phyloP scores from a whole-genome alignment of 176 grass and related monocot genomes.

The Poa pratensis region DNA sequence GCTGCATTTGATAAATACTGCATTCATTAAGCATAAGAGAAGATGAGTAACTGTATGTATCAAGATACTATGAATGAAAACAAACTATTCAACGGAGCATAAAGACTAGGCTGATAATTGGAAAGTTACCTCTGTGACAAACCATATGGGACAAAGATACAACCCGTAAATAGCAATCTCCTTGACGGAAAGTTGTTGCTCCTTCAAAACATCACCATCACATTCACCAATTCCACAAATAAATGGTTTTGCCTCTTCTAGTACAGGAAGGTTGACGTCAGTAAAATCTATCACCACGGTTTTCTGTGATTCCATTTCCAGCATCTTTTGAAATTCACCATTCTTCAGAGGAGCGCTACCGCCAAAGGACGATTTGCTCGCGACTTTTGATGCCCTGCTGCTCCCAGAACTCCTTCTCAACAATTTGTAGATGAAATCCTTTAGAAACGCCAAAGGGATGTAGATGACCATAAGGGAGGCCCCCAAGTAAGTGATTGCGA shows the following conservation, averaged over 20 bases:
- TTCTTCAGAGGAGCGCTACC: slow-evolving; percentile 58
- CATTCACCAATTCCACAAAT: slow-evolving; percentile 56
- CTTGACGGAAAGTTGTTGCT: slow-evolving; percentile 63
- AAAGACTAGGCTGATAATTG: slow-evolving; percentile 31
- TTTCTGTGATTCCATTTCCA: slow-evolving; percentile 84
- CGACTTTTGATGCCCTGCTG: slow-evolving; percentile 51
- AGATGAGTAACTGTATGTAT: slow-evolving; percentile 30
- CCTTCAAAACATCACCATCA: slow-evolving; percentile 47
- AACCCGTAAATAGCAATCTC: slow-evolving; percentile 75
- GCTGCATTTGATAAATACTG: slow-evolving; percentile 99
- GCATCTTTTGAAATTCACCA: slow-evolving; percentile 63
- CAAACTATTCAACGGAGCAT: background rate
- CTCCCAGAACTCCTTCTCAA: slow-evolving; percentile 57
- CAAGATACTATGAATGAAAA: background rate
- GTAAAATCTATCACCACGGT: slow-evolving; percentile 62
- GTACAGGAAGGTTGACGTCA: slow-evolving; percentile 58
- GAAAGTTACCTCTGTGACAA: slow-evolving; percentile 89
- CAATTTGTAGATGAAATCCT: slow-evolving; percentile 70
- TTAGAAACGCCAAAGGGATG: slow-evolving; percentile 80
- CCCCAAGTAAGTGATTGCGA: slow-evolving; percentile 91
- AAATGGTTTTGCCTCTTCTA: slow-evolving; percentile 63
- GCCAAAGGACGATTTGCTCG: slow-evolving; percentile 64
- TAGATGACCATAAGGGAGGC: slow-evolving; percentile 95
- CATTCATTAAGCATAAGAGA: slow-evolving; percentile 50
- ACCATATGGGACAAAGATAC: slow-evolving; percentile 97